These are phyloP conservation scores for Pseudozyma sp. DNA, from an alignment of 1,284 basidiomycete genomes.

Conservation along the genomic window DNA sequence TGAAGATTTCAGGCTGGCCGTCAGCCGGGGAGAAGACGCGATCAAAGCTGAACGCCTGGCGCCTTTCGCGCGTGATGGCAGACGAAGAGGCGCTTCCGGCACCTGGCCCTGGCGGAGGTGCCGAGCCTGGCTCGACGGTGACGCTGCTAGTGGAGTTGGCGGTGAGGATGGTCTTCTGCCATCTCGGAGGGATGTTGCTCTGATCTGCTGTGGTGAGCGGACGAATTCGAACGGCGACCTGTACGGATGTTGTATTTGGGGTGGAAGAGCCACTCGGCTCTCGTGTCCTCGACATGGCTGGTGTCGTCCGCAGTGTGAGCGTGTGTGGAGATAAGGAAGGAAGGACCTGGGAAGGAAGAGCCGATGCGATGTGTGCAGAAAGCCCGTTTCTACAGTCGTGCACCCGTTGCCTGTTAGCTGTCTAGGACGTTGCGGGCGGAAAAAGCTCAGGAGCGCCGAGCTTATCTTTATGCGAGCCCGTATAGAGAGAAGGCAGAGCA, in stretches of 20 bases:
- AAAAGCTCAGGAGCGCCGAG: too few relatives aligned
- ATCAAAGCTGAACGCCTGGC: conserved; percentile 89
- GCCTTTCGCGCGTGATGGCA: conserved; percentile 73
- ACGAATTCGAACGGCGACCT: conserved; percentile 84
- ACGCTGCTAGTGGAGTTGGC: conserved; percentile 70
- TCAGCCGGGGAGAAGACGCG: conserved; percentile 86
- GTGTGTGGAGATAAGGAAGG: too few relatives aligned
- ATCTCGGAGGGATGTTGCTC: conserved; percentile 84
- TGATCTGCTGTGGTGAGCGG: conserved; percentile 86
- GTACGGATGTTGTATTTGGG: conserved; percentile 39
- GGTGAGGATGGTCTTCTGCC: conserved; percentile 85
- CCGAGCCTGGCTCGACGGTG: conserved; percentile 52
- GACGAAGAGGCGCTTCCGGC: conserved; percentile 70
- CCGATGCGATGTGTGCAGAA: too few relatives aligned
- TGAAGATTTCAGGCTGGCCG: conserved; percentile 86
- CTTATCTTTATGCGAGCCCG: too few relatives aligned
- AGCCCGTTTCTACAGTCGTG: too few relatives aligned
- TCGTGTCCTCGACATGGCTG: conserved; percentile 35
- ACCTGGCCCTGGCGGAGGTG: conserved; percentile 55
- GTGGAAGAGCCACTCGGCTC: conserved; percentile 40
- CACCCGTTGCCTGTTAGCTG: too few relatives aligned
- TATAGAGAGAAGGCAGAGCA: not conserved
- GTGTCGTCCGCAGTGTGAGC: too few relatives aligned
- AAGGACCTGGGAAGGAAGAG: too few relatives aligned
- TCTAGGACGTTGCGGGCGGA: too few relatives aligned